A percentile compares a stretch with the other conserved stretches of the same genome.
These are phyloP conservation scores for Citrus reticulata DNA, from an alignment of 345 rosid species.

Conservation along the genomic window DNA sequence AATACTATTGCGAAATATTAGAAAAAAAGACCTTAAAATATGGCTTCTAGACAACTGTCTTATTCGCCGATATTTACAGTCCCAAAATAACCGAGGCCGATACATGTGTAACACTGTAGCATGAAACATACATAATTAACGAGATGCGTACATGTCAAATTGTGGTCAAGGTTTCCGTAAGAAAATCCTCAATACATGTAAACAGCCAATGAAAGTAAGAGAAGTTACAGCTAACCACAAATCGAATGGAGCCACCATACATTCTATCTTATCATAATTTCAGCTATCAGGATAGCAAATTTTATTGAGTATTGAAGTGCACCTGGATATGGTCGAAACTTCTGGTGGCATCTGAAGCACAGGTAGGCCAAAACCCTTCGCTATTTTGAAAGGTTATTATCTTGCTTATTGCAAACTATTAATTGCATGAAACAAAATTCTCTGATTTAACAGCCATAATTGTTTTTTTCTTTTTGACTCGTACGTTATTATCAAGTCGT, in stretches of 20 bases:
- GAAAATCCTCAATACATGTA: background rate
- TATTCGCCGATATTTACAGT: too few species aligned
- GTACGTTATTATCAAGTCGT: background rate
- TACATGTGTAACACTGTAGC: too few species aligned
- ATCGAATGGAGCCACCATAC: background rate
- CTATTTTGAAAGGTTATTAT: background rate
- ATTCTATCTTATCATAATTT: background rate
- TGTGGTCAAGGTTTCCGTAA: background rate
- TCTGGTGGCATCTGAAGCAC: background rate
- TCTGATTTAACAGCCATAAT: background rate
- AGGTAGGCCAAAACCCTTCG: background rate
- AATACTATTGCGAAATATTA: too few species aligned
- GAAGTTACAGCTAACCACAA: background rate
- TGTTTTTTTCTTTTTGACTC: background rate
- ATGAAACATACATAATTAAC: background rate
- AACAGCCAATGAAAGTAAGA: background rate
- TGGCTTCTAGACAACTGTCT: too few species aligned
- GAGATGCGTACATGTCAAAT: background rate
- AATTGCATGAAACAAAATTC: background rate
- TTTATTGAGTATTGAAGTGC: background rate
- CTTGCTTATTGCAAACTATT: background rate
- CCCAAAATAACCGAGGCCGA: too few species aligned
- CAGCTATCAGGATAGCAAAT: background rate
- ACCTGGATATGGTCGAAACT: background rate
- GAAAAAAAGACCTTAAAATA: too few species aligned